Evolutionary conservation across 2,329 filamentous ascomycete species (phyloP), one percentile per base, ranked within the genome.

Genomic region (Gyromitra esculenta): DNA sequence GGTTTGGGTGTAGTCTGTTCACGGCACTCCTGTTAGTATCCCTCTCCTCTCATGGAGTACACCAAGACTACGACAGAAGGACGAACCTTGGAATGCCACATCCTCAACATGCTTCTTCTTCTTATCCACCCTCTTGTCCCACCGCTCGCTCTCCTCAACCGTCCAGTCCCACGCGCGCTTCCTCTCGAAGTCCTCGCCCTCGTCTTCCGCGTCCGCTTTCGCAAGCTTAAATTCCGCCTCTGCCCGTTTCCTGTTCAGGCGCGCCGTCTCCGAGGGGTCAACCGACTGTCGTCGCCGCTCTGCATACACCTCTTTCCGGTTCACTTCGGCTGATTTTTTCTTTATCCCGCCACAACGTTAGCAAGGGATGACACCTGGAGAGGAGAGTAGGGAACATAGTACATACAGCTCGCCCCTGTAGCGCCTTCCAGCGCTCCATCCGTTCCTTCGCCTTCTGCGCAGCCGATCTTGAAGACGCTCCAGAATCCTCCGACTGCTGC

Each of bases 111-210:
- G 91, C 18, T 89, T 88, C 75, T 89, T 89, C 85, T 94, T 96
- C 87, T 97, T 97, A 82, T 91, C 92, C 83, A 96, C 86, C 41
- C 94, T 91, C 85, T 91, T 91, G 84, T 99, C 96, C 96, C 96
- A 99, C 80, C 88, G 89, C 85, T 97, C 96, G 80, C 90, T 92
- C 85, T 99, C 96, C 79, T 99, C 96, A 5, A 95, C 86, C 0
- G 96, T 99, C 92, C 96, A 99, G 85, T 98, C 96, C 96, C 96
- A 99, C 0, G 96, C 96, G 52, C 96, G 91, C 85, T 98, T 97
- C 80, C 96, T 92, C 87, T 99, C 96, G 82, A 98, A 99, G 83
- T 98, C 96, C 71, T 92, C 93, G 43, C 94, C 94, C 0, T 88
- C 86, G 18, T 92, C 93, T 83, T 94, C 92, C 1, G 94, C 91